Conservation (phyloP, 2,329 filamentous ascomycete species). For the Rutstroemia sydowiana region DNA sequence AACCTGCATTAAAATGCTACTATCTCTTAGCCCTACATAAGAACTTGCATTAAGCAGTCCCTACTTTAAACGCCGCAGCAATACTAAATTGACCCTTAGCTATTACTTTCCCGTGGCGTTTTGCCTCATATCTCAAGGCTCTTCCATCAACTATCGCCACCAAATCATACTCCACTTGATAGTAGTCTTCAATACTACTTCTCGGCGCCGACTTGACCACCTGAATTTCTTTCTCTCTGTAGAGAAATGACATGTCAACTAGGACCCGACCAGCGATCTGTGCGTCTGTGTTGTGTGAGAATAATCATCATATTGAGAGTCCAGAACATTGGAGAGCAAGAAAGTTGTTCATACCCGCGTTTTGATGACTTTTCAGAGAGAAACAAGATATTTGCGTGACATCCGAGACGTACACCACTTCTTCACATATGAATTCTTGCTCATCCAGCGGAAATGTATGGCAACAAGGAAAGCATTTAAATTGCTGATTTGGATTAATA, state of each 20-base stretch:
- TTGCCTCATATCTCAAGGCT: slow-evolving; percentile 17
- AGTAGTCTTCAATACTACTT: slow-evolving; percentile 7
- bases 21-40: not conserved
- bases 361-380: slow-evolving; percentile 1
- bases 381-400: slow-evolving; percentile 11
- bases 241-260: slow-evolving; percentile 18
- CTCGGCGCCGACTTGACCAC: not conserved
- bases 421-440: slow-evolving; percentile 15
- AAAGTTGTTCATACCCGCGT: slow-evolving; percentile 14
- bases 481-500: slow-evolving; percentile 9
- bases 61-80: slow-evolving; percentile 18
- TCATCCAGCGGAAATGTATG: slow-evolving; percentile 12
- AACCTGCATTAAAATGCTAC: no score
- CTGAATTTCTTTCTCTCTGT: slow-evolving; percentile 10
- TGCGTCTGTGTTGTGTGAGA: slow-evolving; percentile 10
- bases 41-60: slow-evolving; percentile 5
- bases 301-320: not conserved
- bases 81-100: slow-evolving; percentile 14
- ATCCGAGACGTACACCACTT: slow-evolving; percentile 18
- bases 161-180: slow-evolving; percentile 16
- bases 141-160: slow-evolving; percentile 16
- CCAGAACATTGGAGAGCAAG: no score
- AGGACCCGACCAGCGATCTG: slow-evolving; percentile 14
- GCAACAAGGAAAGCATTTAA: slow-evolving; percentile 1
- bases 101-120: slow-evolving; percentile 10